Base-by-base conservation (phyloP, 495 filamentous ascomycete genomes). In the Penicillium chermesinum region DNA sequence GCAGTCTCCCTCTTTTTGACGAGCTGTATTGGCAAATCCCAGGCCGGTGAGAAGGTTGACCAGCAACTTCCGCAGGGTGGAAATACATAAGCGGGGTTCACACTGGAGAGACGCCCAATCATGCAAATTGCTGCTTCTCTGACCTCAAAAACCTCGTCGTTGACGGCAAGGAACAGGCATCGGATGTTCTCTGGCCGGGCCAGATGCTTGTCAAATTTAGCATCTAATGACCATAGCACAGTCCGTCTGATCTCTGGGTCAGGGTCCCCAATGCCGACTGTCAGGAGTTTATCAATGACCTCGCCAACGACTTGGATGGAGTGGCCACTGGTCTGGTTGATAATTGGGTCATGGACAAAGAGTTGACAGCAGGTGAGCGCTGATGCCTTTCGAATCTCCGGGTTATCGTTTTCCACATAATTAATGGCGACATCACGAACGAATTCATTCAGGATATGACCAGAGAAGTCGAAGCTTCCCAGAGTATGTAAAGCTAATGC, bases 371-470 rank as follows among this genome's bases (percentile, higher is more conserved):
- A 96, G 18, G 94, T 99, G 48, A 99, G 76, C 25, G 94, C 91
- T 10, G 93, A 89, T 10, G 91, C 91, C 63, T 95, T 91, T 47
- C 93, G 84, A 45, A 96, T 95, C 48, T 94, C 88, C 0, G 88
- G 80, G 58, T 95, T 94, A 49, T 95, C 90, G 48, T 91, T 91
- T 58, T 97, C 91, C 42, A 96, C 91, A 52, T 94, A 99, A 63
- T 89, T 91, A 59, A 99, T 95, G 4, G 94, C 94, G 45, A 97
- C 93, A 64, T 99, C 93, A 19, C 93, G 88, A 34, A 97, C 93
- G 52, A 99, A 99, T 57, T 99, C 93, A 55, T 99, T 99, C 12
- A 99, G 68, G 17, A 96, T 85, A 58, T 96, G 87, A 37, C 91
- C 89, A 47, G 83, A 83, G 63, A 99, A 99, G 58, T 99, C 93